Percentiles rank a stretch among this genome's conserved stretches.
These are phyloP conservation scores for Isoetes taiwanensis DNA, from an alignment of 75 land plant genomes.

Conservation along the genomic window DNA sequence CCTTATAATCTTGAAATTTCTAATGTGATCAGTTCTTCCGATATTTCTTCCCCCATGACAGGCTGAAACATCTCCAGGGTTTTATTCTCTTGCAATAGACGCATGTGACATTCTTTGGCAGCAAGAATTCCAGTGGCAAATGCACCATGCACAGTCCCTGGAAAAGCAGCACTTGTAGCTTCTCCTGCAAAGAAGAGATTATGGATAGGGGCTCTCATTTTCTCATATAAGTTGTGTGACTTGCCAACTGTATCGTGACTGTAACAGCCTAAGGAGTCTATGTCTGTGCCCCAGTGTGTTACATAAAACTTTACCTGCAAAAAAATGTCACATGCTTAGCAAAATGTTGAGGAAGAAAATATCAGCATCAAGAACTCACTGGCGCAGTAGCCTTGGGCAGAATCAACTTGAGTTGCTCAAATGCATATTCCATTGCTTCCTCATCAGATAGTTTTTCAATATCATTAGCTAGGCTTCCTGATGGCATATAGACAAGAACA, in stretches of 20 bases:
- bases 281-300: constrained; percentile 36
- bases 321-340: too few relatives aligned
- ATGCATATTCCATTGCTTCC: neutral
- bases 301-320: constrained; percentile 28
- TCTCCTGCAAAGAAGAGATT: constrained; percentile 43
- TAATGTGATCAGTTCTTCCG: constrained; percentile 5
- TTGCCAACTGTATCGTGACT: constrained; percentile 37
- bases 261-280: constrained; percentile 34
- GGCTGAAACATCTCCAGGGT: constrained; percentile 29
- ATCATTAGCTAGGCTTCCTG: constrained; percentile 1
- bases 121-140: constrained; percentile 35
- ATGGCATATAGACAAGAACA: constrained; percentile 1
- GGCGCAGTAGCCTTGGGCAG: neutral
- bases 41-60: constrained; percentile 21
- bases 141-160: constrained; percentile 47
- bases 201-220: constrained; percentile 26
- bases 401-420: neutral
- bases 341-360: too few relatives aligned
- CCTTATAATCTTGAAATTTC: constrained; percentile 16
- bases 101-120: constrained; percentile 25
- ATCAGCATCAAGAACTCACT: too few relatives aligned
- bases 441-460: constrained; percentile 3
- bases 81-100: constrained; percentile 11
- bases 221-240: constrained; percentile 34
- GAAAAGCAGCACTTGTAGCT: constrained; percentile 32